Conservation (phyloP, 1,284 basidiomycete genomes). For the Thelephora terrestris region DNA sequence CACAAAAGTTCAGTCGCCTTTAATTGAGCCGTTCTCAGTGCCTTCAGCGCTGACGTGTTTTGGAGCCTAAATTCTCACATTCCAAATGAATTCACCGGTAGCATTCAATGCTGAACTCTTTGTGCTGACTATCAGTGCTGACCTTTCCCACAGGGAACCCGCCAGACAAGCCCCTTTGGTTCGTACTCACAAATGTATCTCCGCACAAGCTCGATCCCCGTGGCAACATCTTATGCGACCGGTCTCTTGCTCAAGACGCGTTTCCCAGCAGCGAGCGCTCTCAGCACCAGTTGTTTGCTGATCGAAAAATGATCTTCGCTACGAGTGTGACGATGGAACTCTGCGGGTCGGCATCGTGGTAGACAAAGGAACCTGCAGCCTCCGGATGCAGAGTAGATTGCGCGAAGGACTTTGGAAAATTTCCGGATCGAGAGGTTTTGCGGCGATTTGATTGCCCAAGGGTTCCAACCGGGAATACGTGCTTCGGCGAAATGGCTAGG, state of each 20-base stretch:
- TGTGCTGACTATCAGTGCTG: too few relatives aligned
- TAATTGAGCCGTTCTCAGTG: too few relatives aligned
- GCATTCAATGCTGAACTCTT: too few relatives aligned
- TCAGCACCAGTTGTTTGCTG: conserved; percentile 59
- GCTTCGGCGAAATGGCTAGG: conserved; percentile 28
- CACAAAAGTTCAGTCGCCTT: too few relatives aligned
- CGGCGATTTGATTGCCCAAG: conserved; percentile 34
- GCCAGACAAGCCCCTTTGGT: conserved; percentile 68
- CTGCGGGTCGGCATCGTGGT: conserved; percentile 41
- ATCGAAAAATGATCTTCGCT: conserved; percentile 60
- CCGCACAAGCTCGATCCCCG: conserved; percentile 53
- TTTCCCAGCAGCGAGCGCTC: conserved; percentile 62
- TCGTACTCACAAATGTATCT: conserved; percentile 57
- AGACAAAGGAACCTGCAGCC: conserved; percentile 32
- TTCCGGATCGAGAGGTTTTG: conserved; percentile 67
- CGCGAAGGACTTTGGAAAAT: conserved; percentile 44
- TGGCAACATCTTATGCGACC: conserved; percentile 59
- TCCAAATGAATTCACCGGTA: too few relatives aligned
- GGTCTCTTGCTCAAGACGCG: conserved; percentile 85
- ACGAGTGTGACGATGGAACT: conserved; percentile 56
- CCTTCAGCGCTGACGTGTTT: too few relatives aligned
- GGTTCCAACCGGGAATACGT: conserved; percentile 61
- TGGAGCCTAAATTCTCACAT: too few relatives aligned
- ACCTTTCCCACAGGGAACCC: too few relatives aligned
- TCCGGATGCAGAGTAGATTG: conserved; percentile 31